Evolutionary conservation across 176 grass and related monocot genomes (phyloP).

Genomic region (Calamus simplicifolius): DNA sequence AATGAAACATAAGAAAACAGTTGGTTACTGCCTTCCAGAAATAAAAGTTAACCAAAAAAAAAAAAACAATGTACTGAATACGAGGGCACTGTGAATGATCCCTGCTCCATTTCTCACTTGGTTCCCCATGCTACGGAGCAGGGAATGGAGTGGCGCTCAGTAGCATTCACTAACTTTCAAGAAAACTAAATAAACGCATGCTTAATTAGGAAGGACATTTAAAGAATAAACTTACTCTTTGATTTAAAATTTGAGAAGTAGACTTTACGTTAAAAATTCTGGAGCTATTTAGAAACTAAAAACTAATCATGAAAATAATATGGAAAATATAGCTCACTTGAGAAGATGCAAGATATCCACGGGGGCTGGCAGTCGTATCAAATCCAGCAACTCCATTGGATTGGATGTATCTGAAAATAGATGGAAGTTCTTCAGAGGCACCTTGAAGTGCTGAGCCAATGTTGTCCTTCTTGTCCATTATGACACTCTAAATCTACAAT

Average conservation of each 20-base stretch:
- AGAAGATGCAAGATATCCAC: conserved; percentile 5
- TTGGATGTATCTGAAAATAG: conserved; percentile 22
- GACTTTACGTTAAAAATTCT: background rate
- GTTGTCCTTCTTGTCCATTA: conserved; percentile 17
- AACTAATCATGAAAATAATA: background rate
- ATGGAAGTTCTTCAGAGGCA: conserved; percentile 21
- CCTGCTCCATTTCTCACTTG: too few species aligned
- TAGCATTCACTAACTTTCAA: too few species aligned
- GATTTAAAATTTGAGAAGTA: too few species aligned
- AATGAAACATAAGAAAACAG: background rate
- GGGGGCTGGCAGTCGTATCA: conserved; percentile 19
- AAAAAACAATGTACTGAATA: background rate
- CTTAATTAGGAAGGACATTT: too few species aligned
- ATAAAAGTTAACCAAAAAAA: background rate
- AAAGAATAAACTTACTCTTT: too few species aligned
- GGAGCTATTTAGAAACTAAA: conserved; percentile 2
- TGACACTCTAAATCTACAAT: background rate
- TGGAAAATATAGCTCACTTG: conserved; percentile 17
- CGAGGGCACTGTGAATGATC: too few species aligned
- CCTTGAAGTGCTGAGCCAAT: conserved; percentile 10
- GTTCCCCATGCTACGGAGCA: too few species aligned
- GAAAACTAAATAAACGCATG: too few species aligned
- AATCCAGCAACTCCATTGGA: conserved; percentile 28
- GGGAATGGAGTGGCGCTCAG: too few species aligned
- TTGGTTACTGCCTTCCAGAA: background rate